Evolutionary conservation across 225 moss, liverwort and hornwort genomes (phyloP).

Genomic region (Climacium dendroides): DNA sequence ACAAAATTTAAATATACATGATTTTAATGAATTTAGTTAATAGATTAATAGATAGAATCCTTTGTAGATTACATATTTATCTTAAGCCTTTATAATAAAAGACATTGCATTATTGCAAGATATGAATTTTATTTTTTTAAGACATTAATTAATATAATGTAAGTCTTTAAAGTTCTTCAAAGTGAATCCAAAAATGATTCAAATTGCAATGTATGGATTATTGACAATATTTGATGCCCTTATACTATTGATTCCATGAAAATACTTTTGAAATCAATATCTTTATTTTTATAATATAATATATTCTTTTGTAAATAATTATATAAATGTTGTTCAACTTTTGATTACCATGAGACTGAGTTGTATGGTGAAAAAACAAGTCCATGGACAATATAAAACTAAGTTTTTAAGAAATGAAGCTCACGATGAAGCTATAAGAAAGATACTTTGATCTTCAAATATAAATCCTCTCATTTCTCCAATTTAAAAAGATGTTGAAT

Average conservation of each 20-base stretch:
- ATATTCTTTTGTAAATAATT: neutral
- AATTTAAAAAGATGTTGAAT: neutral
- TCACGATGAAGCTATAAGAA: too few relatives aligned
- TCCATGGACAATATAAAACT: neutral
- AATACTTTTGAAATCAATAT: neutral
- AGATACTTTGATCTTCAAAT: neutral
- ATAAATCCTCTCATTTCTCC: too few relatives aligned
- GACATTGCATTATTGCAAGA: neutral
- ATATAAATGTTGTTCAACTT: fast-evolving
- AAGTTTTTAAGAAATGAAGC: fast-evolving
- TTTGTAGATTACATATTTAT: neutral
- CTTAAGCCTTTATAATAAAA: too few relatives aligned
- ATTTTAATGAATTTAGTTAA: neutral
- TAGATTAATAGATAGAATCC: neutral
- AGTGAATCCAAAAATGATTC: neutral
- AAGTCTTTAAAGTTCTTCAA: neutral
- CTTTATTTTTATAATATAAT: neutral
- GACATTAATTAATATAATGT: neutral
- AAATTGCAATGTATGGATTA: neutral
- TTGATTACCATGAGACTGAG: neutral
- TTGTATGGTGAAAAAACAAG: fast-evolving
- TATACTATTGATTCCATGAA: neutral
- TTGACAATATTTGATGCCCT: neutral
- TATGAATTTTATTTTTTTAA: neutral
- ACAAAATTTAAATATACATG: neutral